Evolutionary conservation across 352 stramenopile genomes (phyloP).

Genomic region (Pythium phragmitis): DNA sequence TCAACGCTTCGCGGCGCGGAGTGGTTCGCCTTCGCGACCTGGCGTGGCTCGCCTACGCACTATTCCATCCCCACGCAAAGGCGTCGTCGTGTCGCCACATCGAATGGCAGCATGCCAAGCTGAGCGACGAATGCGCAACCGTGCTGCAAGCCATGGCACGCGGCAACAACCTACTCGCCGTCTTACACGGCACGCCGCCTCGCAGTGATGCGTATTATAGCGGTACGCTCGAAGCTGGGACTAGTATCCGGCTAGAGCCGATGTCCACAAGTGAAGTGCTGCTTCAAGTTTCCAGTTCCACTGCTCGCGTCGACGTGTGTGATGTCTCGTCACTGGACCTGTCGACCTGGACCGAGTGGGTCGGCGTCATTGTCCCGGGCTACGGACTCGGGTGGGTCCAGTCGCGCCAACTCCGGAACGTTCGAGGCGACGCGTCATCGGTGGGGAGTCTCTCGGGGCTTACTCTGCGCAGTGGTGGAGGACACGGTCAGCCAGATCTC

Average conservation of each 20-base stretch:
- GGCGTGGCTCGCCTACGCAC: not conserved
- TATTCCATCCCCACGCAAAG: not conserved
- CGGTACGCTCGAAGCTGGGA: not conserved
- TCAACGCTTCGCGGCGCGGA: not conserved
- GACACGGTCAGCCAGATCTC: not conserved
- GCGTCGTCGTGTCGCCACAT: not conserved
- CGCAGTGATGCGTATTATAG: conserved; percentile 5
- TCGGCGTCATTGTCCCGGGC: not conserved
- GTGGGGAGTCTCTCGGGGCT: not conserved
- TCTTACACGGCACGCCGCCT: not conserved
- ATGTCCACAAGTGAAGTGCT: not conserved
- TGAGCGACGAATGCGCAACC: not conserved
- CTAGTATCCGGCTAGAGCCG: not conserved
- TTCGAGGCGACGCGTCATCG: not conserved
- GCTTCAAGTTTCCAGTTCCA: not conserved
- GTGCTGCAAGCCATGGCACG: not conserved
- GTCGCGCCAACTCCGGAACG: not conserved
- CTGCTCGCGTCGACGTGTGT: not conserved
- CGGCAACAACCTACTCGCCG: not conserved
- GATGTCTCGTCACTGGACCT: not conserved
- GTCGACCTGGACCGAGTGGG: not conserved
- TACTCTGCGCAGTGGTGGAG: not conserved
- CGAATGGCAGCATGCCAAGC: not conserved
- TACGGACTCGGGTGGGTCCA: conserved; percentile 1
- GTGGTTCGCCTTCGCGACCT: not conserved